Base-by-base conservation (phyloP, 73 alveolate species). In the Paramecium pentaurelia region DNA sequence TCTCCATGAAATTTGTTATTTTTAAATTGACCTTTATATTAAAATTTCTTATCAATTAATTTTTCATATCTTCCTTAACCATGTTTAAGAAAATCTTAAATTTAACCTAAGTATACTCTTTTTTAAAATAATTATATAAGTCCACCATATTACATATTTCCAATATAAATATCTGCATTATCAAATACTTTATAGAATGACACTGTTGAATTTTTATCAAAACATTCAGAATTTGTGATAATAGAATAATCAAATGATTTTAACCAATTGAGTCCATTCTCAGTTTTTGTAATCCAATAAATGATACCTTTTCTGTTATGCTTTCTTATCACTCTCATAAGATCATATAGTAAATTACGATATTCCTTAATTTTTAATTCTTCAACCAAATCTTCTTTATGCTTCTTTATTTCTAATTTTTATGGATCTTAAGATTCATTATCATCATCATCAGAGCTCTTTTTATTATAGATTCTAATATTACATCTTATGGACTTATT, bases 1-100 rank as follows among this genome's bases (percentile, higher is more conserved):
- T 22, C 68, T 4, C 94, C 94, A 44, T 64, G 91, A 32, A 45
- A 58, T 36, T 70, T 71, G 77, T 89, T 83, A 47, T 89, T n/a
- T 11, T 30, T 40, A 47, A 89, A 89, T 64, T 89, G 51, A 25
- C 94, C 94, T 51, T 89, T 83, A 71, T 60, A 89, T 58, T 89
- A 51, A 71, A 60, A 89, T 45, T 11, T 32, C 37, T 80, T 40
- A 47, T 80, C 91, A 7, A 20, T 25, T 25, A 80, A 10, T 25
- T 64, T 80, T 49, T 80, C 91, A 80, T 80, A 80, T 80, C 58
- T 80, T 32, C 91, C 91, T 80, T 45, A 60, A 8, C 87, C 87
- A 32, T 80, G 58, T 25, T 49, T 80, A 1, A 11, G 34, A 27
- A 44, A 45, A 40, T 80, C 58, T 14, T 80, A 9, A 11, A 27